These are phyloP conservation scores for Fusarium sp. DNA, from an alignment of 2,329 filamentous ascomycete genomes.

Conservation along the genomic window DNA sequence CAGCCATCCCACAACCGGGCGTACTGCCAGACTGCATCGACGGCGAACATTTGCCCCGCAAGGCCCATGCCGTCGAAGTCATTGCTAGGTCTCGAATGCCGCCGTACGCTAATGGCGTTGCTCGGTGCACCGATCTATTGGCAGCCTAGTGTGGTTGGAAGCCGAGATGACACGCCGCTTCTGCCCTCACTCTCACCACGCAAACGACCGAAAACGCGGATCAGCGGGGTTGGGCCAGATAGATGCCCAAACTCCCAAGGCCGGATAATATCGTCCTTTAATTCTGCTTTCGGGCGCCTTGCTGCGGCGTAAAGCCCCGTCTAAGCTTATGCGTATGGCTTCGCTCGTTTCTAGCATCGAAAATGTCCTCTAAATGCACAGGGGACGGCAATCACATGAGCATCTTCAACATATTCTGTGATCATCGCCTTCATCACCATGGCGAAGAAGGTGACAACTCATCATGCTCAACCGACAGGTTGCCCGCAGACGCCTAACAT, in stretches of 20 bases:
- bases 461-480: conserved; percentile 28
- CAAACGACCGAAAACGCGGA: conserved; percentile 22
- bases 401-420: conserved; percentile 6
- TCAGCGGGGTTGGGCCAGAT: conserved; percentile 32
- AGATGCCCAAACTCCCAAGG: conserved; percentile 27
- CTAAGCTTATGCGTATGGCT: conserved; percentile 11
- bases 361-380: conserved; percentile 7
- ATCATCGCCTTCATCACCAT: conserved; percentile 18
- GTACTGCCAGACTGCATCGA: conserved; percentile 9
- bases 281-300: conserved; percentile 1
- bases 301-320: conserved; percentile 13
- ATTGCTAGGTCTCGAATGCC: conserved; percentile 12
- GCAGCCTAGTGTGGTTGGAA: conserved; percentile 22
- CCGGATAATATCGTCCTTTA: conserved; percentile 14
- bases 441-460: conserved; percentile 34
- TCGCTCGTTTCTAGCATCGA: conserved; percentile 4
- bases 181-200: conserved; percentile 6
- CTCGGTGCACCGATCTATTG: conserved; percentile 17
- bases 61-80: conserved; percentile 16
- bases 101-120: conserved; percentile 11
- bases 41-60: conserved; percentile 22
- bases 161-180: conserved; percentile 23
- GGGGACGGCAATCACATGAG: conserved; percentile 37
- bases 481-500: conserved; percentile 15
- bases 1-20: too few species aligned